Evolutionary conservation across 805 yeast species (phyloP), one percentile per base, ranked within the genome.

Genomic region (Saturnispora quitensis): DNA sequence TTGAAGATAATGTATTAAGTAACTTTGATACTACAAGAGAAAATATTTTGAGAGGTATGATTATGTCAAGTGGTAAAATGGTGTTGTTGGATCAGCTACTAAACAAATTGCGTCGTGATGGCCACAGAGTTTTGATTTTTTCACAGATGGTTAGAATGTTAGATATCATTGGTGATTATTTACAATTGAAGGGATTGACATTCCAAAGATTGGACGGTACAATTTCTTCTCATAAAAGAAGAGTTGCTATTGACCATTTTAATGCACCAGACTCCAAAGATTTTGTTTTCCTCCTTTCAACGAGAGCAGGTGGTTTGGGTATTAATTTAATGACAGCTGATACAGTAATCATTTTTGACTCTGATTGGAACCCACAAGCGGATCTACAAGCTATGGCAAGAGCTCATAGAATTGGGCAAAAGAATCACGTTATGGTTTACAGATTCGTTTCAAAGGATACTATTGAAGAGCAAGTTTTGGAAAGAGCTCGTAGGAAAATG

Each of bases 321-420:
- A 93, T 93, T 65, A 93, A 93, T 67, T 75, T 93, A 65, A 93
- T 93, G 99, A 93, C 99, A 5, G 99, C 99, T 3, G 99, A 93
- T 64, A 93, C 99, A 7, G 99, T 93, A 28, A 88, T 93, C 60
- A 91, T 93, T 40, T 93, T 93, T 69, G 99, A 93, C 69, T 88
- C 96, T 4, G 99, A 93, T 71, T 93, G 99, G 99, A 93, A 93
- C 65, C 99, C 99, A 0, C 99, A 93, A 68, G 99, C 99, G 0
- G 99, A 93, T 75, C 74, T 93, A 62, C 99, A 93, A 70, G 99
- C 99, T 1, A 93, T 93, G 99, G 99, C 99, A 0, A 82, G 99
- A 70, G 99, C 99, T 3, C 99, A 93, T 71, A 83, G 99, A 74
- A 93, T 93, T 65, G 99, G 99, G n/a, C 99, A 93, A 68, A 93